Evolutionary conservation across 306 rosid species (phyloP), one percentile per base, ranked within the genome.

Genomic region (Cyclanthera cordifolia): DNA sequence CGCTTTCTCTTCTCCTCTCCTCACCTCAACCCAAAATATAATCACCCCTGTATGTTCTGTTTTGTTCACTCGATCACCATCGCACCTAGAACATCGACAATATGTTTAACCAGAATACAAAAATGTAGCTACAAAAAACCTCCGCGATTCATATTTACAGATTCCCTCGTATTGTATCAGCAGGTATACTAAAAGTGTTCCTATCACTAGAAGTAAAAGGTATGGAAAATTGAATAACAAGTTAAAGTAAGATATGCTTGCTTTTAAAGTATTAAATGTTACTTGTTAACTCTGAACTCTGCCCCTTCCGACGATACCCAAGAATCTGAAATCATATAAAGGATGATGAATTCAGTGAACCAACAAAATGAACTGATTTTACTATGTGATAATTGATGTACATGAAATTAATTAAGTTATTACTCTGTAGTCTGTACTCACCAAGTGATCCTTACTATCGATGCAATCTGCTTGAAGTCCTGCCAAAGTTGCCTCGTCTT

Each of bases 271-370:
- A n/a, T 48, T 49, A 28, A 30, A 2, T 25, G 72, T 48, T 68
- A 68, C 72, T 68, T 68, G 58, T 68, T 70, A 69, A 48, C 69
- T 20, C 57, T 51, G 71, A 69, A 48, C 69, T 20, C 57, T 51
- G 71, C 81, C 72, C 85, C 88, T 85, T 87, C 79, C 64, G 79
- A 76, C 82, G 81, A 83, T 85, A 93, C 69, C 82, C 95, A 56
- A 93, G 83, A 74, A 93, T 78, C 98, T 93, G 95, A 80, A 79
- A 50, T 75, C 74, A 78, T 63, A 53, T 73, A n/a, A 73, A 73
- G 69, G 30, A 67, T 5, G 16, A 56, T 21, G 59, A 48, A 50
- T 39, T 48, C 30, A 53, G 57, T 4, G 17, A 39, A 37, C n/a
- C 20, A 55, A 25, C 8, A 34, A 23, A 46, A 24, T 20, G 47